Evolutionary conservation across 306 rosid species (phyloP), one percentile per base, ranked within the genome.

Genomic region (Macrotyloma uniflorum): DNA sequence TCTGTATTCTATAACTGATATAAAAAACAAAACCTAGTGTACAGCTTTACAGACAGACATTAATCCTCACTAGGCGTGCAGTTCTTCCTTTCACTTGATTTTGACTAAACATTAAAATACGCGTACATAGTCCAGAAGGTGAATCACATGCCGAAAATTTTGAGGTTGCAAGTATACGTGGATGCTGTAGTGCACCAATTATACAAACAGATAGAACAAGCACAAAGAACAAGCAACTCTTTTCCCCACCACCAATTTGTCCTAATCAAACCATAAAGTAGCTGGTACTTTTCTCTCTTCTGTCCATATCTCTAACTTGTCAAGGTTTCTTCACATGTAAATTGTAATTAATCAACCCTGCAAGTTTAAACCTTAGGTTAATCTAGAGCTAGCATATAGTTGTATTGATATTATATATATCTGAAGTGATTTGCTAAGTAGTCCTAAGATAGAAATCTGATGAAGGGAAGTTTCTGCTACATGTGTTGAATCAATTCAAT

Each of bases 91-190:
- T 66, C 19, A 36, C 19, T 66, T 83, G 86, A 89, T 77, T 80
- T 83, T 70, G 86, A 89, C 89, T 53, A 10, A 72, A 84, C 92
- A 82, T 86, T 74, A 74, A 80, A 76, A 47, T 79, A 79, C 51
- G 67, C 55, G 49, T 71, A 82, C 79, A 47, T 67, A 65, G 83
- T 67, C 71, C 49, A 38, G 80, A 50, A 81, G 36, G 19, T 46
- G 75, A 80, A 77, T 77, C 80, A 76, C 72, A 76, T 67, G 75
- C 38, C n/a, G 7, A 65, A 70, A 26, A 73, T 49, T 69, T 76
- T 59, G 50, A 67, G 70, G 63, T 53, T 43, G 67, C 65, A 74
- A 57, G 69, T 16, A 33, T 70, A 63, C 47, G 76, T 69, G 82
- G 75, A 82, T 75, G 79, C 16, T 70, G 69, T 62, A 65, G 64